Evolutionary conservation across 1,284 basidiomycete genomes (phyloP).

Genomic region (Phlebopus sp.): DNA sequence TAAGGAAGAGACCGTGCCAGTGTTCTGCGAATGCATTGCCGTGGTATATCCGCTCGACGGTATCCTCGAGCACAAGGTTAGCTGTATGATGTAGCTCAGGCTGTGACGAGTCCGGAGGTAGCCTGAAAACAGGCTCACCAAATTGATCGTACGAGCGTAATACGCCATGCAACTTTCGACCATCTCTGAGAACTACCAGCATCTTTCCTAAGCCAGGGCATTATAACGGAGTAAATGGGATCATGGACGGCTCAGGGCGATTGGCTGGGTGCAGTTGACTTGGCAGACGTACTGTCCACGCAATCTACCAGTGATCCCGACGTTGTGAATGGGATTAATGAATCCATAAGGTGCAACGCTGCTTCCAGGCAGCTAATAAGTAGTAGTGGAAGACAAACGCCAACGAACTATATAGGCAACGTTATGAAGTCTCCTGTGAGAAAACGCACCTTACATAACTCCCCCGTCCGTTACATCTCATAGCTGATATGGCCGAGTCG

Average conservation of each 20-base stretch:
- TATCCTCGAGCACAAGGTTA: slow-evolving; percentile 90
- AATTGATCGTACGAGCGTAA: slow-evolving; percentile 98
- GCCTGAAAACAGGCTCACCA: slow-evolving; percentile 54
- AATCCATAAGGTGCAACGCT: slow-evolving; percentile 67
- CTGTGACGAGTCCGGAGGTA: not conserved
- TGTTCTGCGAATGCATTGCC: slow-evolving; percentile 79
- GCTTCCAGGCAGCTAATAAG: slow-evolving; percentile 38
- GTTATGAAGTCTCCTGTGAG: no score
- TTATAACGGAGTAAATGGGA: slow-evolving; percentile 26
- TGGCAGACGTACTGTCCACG: slow-evolving; percentile 93
- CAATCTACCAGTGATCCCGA: slow-evolving; percentile 95
- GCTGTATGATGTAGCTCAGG: slow-evolving; percentile 45
- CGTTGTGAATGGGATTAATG: slow-evolving; percentile 93
- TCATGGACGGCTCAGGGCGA: slow-evolving; percentile 51
- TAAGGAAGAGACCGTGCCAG: slow-evolving; percentile 86
- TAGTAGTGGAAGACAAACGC: slow-evolving; percentile 27
- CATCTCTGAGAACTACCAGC: slow-evolving; percentile 94
- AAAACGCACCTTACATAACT: not conserved
- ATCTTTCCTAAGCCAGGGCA: slow-evolving; percentile 81
- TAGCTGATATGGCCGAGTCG: slow-evolving; percentile 79
- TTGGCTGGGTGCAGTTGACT: slow-evolving; percentile 48
- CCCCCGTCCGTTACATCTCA: not conserved
- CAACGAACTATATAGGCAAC: no score
- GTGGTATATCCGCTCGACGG: slow-evolving; percentile 85
- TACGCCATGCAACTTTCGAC: slow-evolving; percentile 94